A percentile compares a stretch with the other conserved stretches of the same genome.
phyloP scores from a whole-genome alignment of 73 alveolate genomes.

The Paramecium octaurelia region DNA sequence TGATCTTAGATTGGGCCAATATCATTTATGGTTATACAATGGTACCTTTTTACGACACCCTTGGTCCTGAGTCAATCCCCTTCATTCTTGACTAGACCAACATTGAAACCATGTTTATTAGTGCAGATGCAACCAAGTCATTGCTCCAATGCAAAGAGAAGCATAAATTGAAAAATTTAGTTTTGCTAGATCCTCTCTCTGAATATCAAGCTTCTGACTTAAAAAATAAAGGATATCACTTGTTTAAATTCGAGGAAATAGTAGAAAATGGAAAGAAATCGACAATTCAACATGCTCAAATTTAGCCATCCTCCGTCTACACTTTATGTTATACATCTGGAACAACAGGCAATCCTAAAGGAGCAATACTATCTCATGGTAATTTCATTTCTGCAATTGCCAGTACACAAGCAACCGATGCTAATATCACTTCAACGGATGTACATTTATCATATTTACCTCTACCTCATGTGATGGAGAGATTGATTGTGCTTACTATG shows the following conservation, averaged over 20 bases:
- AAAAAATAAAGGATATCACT: conserved; percentile 7
- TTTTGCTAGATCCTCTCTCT: conserved; percentile 26
- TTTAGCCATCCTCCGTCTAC: conserved; percentile 64
- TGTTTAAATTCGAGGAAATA: neutral
- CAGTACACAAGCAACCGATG: conserved; percentile 62
- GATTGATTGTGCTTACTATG: conserved; percentile 71
- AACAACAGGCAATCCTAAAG: conserved; percentile 98
- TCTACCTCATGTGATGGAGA: conserved; percentile 93
- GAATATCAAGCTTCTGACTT: neutral
- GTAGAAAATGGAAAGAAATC: conserved; percentile 11
- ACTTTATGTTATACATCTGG: conserved; percentile 97
- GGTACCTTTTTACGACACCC: conserved; percentile 77
- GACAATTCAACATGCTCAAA: neutral
- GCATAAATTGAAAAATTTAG: conserved; percentile 37
- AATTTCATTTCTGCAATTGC: conserved; percentile 66
- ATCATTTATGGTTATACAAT: conserved; percentile 64
- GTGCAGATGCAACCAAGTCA: conserved; percentile 32
- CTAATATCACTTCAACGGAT: conserved; percentile 76
- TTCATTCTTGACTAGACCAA: conserved; percentile 41
- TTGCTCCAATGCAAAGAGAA: neutral
- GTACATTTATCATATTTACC: conserved; percentile 90
- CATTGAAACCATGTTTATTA: conserved; percentile 38
- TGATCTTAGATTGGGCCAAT: conserved; percentile 75
- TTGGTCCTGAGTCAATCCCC: conserved; percentile 63
- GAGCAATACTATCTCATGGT: conserved; percentile 87